Evolutionary conservation across 2,329 filamentous ascomycete species (phyloP).

Genomic region (Sporothrix schenckii): DNA sequence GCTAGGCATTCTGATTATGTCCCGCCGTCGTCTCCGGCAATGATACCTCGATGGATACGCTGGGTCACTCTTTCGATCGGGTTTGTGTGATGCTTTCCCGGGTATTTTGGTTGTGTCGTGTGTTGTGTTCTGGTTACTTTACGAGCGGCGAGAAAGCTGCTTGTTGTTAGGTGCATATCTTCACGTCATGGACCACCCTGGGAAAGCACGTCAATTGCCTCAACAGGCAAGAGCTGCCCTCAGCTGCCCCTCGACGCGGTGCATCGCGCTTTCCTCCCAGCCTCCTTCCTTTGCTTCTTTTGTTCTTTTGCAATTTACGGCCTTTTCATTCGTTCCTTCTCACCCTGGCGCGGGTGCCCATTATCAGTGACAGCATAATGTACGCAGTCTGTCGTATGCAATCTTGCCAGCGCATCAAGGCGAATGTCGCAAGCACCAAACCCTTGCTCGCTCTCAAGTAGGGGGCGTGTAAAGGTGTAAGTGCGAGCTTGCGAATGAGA

Average conservation of each 20-base stretch:
- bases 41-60: not conserved
- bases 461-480: slow-evolving; percentile 1
- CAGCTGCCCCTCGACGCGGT: not conserved
- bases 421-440: not conserved
- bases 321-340: slow-evolving; percentile 16
- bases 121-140: not conserved
- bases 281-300: not conserved
- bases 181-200: slow-evolving; percentile 18
- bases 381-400: not conserved
- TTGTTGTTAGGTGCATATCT: not conserved
- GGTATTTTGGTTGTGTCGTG: not conserved
- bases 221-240: slow-evolving; percentile 1
- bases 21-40: not conserved
- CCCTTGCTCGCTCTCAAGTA: not conserved
- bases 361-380: slow-evolving; percentile 11
- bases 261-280: slow-evolving; percentile 20
- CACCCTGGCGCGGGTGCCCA: not conserved
- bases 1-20: not conserved
- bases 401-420: slow-evolving; percentile 28
- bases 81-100: not conserved
- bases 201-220: not conserved
- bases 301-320: not conserved
- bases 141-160: slow-evolving; percentile 3
- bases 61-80: slow-evolving; percentile 5
- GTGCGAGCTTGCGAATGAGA: slow-evolving; percentile 1